A percentile compares a stretch with the other conserved stretches of the same genome.
Evolutionary conservation across 2,329 filamentous ascomycete species (phyloP).

Genomic region (Colletotrichum orbiculare): DNA sequence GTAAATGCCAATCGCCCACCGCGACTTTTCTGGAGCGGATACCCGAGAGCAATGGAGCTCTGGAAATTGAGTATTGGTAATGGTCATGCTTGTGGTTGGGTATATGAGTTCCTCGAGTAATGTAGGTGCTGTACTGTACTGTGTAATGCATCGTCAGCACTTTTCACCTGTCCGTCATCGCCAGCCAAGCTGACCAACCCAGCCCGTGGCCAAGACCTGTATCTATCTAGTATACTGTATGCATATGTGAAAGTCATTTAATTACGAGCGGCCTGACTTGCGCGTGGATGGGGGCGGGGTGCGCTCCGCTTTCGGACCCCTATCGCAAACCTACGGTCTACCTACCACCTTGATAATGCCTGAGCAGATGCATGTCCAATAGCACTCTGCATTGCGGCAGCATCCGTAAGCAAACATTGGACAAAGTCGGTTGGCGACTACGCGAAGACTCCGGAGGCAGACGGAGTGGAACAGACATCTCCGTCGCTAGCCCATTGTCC

Average conservation of each 20-base stretch:
- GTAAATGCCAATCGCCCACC: not conserved
- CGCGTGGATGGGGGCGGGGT: conserved; percentile 19
- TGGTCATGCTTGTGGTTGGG: not conserved
- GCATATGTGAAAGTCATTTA: not conserved
- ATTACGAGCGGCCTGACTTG: not conserved
- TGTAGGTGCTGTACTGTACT: too few relatives aligned
- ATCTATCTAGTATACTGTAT: not conserved
- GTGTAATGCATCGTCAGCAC: conserved; percentile 26
- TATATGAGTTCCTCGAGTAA: too few relatives aligned
- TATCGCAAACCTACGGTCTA: conserved; percentile 1
- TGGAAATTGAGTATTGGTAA: conserved; percentile 18
- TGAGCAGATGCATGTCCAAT: too few relatives aligned
- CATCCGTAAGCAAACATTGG: conserved; percentile 29
- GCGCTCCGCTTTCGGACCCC: conserved; percentile 34
- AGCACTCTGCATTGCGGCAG: too few relatives aligned
- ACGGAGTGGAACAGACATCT: conserved; percentile 15
- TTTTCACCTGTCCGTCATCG: not conserved
- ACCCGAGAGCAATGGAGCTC: conserved; percentile 13
- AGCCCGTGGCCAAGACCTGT: not conserved
- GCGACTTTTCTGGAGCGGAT: not conserved
- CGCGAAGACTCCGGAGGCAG: not conserved
- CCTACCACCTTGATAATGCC: too few relatives aligned
- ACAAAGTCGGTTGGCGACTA: not conserved
- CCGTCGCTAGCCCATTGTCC: conserved; percentile 4
- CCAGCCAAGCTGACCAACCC: not conserved